Percentiles rank a stretch among this genome's conserved stretches.
Evolutionary conservation across 805 yeast genomes (phyloP).

Genomic region (Yamadazyma insecticola): DNA sequence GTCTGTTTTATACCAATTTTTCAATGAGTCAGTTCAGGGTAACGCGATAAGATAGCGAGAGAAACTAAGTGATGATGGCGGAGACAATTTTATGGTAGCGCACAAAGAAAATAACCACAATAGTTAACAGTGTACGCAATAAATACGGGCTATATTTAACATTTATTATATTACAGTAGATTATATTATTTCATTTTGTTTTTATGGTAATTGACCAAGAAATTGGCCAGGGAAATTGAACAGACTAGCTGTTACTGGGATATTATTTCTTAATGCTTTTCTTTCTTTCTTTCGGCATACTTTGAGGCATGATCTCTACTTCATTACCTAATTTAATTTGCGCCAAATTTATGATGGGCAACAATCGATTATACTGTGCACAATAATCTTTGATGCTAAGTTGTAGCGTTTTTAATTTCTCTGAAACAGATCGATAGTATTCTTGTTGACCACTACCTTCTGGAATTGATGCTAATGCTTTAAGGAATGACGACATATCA

Average conservation of each 20-base stretch:
- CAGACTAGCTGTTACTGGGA: no score
- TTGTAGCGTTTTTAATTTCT: constrained; percentile 33
- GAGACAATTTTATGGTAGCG: no score
- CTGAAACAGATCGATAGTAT: constrained; percentile 33
- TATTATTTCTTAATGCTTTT: constrained; percentile 4
- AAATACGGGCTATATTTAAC: no score
- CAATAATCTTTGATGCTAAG: constrained; percentile 39
- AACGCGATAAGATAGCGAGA: constrained; percentile 10
- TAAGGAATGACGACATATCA: constrained; percentile 35
- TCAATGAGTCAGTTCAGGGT: constrained; percentile 32
- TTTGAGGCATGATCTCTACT: constrained; percentile 39
- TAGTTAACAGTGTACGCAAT: no score
- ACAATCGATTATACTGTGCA: constrained; percentile 38
- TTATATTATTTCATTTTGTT: no score
- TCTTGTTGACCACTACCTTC: constrained; percentile 30
- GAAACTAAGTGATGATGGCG: no score
- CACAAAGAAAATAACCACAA: no score
- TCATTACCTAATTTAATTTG: constrained; percentile 48
- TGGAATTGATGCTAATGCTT: constrained; percentile 32
- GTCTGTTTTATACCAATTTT: no score
- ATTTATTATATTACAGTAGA: no score
- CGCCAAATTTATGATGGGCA: constrained; percentile 48
- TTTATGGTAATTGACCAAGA: no score
- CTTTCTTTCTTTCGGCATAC: constrained; percentile 3
- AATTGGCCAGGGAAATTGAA: no score